Percentiles rank a stretch among this genome's conserved stretches.
Conservation (phyloP, 2,329 filamentous ascomycete genomes). For the Xylaria sp. region DNA sequence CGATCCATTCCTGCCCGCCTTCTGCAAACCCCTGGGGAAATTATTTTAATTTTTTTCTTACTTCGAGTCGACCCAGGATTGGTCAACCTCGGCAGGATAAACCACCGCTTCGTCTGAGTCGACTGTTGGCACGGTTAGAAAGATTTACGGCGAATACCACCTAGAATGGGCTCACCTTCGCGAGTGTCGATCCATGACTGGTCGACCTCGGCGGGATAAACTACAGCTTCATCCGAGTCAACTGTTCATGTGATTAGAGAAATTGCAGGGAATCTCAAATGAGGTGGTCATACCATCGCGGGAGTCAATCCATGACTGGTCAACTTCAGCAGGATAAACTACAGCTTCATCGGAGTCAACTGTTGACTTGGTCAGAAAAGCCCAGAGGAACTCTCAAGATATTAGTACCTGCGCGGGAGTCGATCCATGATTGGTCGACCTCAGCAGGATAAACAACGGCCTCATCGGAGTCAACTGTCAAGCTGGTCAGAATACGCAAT, state of each 20-base stretch:
- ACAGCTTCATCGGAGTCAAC: constrained; percentile 1
- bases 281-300: background rate
- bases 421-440: background rate
- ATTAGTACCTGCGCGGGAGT: background rate
- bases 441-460: too few relatives aligned
- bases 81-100: too few relatives aligned
- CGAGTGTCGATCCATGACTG: background rate
- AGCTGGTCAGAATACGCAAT: background rate
- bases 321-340: background rate
- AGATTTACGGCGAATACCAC: background rate
- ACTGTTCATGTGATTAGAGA: background rate
- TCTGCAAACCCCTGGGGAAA: background rate
- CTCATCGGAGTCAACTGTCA: background rate
- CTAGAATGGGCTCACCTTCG: background rate
- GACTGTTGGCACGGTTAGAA: background rate
- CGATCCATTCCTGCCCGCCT: background rate
- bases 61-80: background rate
- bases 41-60: background rate
- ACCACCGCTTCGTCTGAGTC: constrained; percentile 1
- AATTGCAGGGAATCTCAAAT: background rate
- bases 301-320: background rate
- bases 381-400: background rate
- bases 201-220: background rate
- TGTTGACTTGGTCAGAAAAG: background rate
- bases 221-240: background rate